Evolutionary conservation across 116 monocot genomes (phyloP).

Genomic region (Phalaenopsis hybrid): DNA sequence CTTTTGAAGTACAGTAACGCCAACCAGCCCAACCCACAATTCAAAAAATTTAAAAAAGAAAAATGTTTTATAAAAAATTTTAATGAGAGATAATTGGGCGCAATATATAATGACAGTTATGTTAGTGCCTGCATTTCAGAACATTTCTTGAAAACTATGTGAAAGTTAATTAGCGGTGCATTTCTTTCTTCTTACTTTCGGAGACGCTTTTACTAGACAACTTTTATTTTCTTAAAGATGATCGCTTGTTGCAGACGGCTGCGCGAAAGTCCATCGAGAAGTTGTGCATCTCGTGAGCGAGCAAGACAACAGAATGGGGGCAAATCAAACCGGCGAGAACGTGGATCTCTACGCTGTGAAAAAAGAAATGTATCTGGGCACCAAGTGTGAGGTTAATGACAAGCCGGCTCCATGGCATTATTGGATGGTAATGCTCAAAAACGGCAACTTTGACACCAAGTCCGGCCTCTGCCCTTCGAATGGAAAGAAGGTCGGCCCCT

Average conservation of each 20-base stretch:
- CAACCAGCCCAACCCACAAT: no score
- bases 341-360: slow-evolving; percentile 55
- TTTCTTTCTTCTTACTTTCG: no score
- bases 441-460: slow-evolving; percentile 75
- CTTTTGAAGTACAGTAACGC: no score
- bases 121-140: no score
- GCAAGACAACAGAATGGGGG: neutral
- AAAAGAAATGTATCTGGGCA: slow-evolving; percentile 72
- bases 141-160: no score
- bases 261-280: neutral
- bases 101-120: no score
- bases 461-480: slow-evolving; percentile 64
- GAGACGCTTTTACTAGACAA: no score
- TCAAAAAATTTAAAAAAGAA: no score
- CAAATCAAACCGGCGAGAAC: slow-evolving; percentile 1
- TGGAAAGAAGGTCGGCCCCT: slow-evolving; percentile 51
- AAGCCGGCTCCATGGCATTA: slow-evolving; percentile 58
- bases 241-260: neutral
- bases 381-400: slow-evolving; percentile 50
- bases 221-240: no score
- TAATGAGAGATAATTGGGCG: no score
- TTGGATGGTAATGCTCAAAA: slow-evolving; percentile 97
- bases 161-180: no score
- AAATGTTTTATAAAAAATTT: no score
- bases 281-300: slow-evolving; percentile 18